Conservation (phyloP, 2,329 filamentous ascomycete genomes). For the Thermothelomyces thermophilus region DNA sequence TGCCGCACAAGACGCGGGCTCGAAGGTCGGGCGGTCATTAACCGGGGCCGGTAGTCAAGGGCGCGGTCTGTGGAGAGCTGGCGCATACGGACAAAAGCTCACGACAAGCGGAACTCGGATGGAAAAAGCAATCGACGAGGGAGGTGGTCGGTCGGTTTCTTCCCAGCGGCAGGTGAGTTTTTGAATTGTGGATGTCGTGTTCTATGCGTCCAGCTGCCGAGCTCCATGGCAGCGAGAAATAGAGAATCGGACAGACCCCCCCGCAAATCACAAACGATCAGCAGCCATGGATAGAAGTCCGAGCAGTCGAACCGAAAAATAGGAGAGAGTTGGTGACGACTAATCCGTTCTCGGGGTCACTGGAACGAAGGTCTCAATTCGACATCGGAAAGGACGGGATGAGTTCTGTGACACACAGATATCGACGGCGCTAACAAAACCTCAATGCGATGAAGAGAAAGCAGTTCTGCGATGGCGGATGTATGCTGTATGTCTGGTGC, state of each 20-base stretch:
- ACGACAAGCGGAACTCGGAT: neutral
- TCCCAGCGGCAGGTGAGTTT: constrained; percentile 1
- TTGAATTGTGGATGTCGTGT: constrained; percentile 18
- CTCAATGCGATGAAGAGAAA: constrained; percentile 5
- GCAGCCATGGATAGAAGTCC: constrained; percentile 11
- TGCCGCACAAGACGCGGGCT: constrained; percentile 22
- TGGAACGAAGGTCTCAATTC: constrained; percentile 4
- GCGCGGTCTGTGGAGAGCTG: constrained; percentile 9
- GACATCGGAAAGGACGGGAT: neutral
- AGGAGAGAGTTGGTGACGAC: neutral
- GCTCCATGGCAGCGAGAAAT: constrained; percentile 25
- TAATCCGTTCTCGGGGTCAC: neutral
- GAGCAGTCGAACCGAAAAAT: neutral
- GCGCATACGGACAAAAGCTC: constrained; percentile 15
- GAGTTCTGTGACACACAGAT: neutral
- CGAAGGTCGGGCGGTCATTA: constrained; percentile 18
- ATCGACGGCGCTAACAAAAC: neutral
- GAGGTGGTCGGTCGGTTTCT: neutral
- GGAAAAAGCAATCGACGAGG: constrained; percentile 1
- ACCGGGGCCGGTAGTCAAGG: constrained; percentile 19
- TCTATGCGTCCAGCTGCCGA: constrained; percentile 18
- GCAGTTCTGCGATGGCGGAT: neutral
- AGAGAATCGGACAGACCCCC: constrained; percentile 6
- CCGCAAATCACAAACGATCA: constrained; percentile 16
- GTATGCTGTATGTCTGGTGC: constrained; percentile 9